Evolutionary conservation across 2,329 filamentous ascomycete species (phyloP), one percentile per base, ranked within the genome.

Genomic region (Exophiala sideris): DNA sequence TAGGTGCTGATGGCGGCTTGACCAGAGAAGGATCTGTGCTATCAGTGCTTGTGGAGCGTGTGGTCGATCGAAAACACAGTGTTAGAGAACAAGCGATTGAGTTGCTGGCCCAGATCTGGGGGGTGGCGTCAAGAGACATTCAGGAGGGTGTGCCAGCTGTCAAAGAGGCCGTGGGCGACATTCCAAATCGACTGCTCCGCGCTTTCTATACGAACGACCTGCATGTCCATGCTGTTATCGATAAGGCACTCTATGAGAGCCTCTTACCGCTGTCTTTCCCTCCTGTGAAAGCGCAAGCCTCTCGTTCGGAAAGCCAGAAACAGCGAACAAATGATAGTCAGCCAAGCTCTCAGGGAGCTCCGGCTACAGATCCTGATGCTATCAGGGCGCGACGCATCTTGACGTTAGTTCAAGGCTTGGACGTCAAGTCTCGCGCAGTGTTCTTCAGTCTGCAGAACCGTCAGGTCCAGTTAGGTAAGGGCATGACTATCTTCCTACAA

Each of bases 181-280:
- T 95, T 36, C 92, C 94, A 2, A 87, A 87, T 1, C 87, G 84
- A 58, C 90, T 99, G 41, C 84, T 96, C 58, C 90, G 91, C 66
- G 86, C 87, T 0, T 91, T 87, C 65, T 99, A 96, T 69, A 87
- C 90, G 56, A 96, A 96, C 66, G 91, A 96, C 67, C 75, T 78
- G 1, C 91, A 96, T 60, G 83, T 96, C 48, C 94, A 95, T 65
- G 81, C 90, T 16, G 77, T 95, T 35, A 80, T 97, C 16, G 90
- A 96, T 63, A 84, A 86, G 49, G 89, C 92, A 32, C 78, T 95
- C 57, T 95, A 88, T 67, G 92, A 97, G 64, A 88, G 84, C 42
- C 79, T 99, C 8, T 77, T 99, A n/a, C 94, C 94, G 1, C 77
- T 97, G n/a, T 83, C 80, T 29, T 99, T 90, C 64, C 94, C 94